phyloP scores from a whole-genome alignment of 257 asterid species.

The Solanum lycopersicoides region DNA sequence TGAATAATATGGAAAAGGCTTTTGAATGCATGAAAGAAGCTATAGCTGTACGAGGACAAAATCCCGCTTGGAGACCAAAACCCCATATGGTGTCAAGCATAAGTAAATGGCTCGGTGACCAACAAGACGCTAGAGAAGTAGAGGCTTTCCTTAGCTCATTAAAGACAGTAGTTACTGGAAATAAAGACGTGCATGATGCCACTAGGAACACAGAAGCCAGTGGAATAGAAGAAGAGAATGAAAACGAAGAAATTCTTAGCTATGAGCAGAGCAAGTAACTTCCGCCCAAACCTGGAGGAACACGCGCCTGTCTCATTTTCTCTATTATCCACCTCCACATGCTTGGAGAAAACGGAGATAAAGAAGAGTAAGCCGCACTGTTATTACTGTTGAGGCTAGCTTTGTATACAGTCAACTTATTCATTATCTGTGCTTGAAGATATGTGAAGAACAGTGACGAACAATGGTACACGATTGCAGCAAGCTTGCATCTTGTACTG shows the following conservation, averaged over 20 bases:
- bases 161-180: constrained; percentile 17
- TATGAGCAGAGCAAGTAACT: not conserved
- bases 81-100: constrained; percentile 17
- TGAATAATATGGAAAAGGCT: constrained; percentile 29
- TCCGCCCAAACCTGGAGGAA: not conserved
- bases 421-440: not conserved
- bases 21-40: constrained; percentile 49
- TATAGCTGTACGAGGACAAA: constrained; percentile 25
- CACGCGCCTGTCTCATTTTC: not conserved
- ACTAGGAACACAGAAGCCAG: constrained; percentile 20
- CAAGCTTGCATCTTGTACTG: not conserved
- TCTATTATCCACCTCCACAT: not conserved
- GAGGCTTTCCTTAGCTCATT: constrained; percentile 33
- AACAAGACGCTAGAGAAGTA: constrained; percentile 25
- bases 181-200: constrained; percentile 17
- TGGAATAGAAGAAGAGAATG: constrained; percentile 20
- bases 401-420: not conserved
- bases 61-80: constrained; percentile 43
- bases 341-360: not conserved
- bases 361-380: not conserved
- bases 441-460: not conserved
- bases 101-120: constrained; percentile 37
- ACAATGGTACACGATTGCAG: not conserved
- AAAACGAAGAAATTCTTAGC: constrained; percentile 16
- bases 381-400: not conserved